Evolutionary conservation across 768 basidiomycete genomes (phyloP), one percentile per base, ranked within the genome.

Genomic region (Dioszegia crocea): DNA sequence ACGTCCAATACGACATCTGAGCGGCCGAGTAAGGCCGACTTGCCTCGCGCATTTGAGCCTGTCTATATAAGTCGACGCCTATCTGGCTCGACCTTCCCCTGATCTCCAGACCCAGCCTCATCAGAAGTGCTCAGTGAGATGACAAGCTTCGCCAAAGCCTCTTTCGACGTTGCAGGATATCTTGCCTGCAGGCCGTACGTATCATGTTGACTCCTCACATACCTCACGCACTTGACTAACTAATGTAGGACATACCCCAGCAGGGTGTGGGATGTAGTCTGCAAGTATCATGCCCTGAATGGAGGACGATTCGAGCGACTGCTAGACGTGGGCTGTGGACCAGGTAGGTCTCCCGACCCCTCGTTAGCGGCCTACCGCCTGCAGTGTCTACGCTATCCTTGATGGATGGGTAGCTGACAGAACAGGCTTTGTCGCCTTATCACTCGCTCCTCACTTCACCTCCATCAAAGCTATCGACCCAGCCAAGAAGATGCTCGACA

Each of bases 301-400:
- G 64, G 66, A 12, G 70, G 67, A 1, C 61, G 47, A 53, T 87
- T 84, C 82, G 80, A 83, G 14, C 79, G 76, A 17, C 88, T 86
- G 0, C 80, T 89, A 0, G 89, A 92, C 65, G 72, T 90, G 1
- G 89, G 90, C 3, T 91, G 89, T 76, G 89, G 90, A 26, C 88
- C 89, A n/a, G 87, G 89, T 87, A 57, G 11, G 79, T n/a, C 44
- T 21, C n/a, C 17, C 2, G 41, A 43, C 33, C 33, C 33, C 33
- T 33, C 14, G 33, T 33, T 33, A 6, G 33, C 14, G 6, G 33
- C 33, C 33, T 14, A 33, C 6, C 33, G 6, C 33, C 6, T 33
- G 33, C 5, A 19, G n/a, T 5, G 21, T 19, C 40, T 17, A 38
- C 47, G 9, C 27, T 4, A 21, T 12, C 21, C 9, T 17, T 38